Percentiles rank a stretch among this genome's conserved stretches.
Evolutionary conservation across 225 moss, liverwort and hornwort genomes (phyloP).

Genomic region (Lunularia cruciata): DNA sequence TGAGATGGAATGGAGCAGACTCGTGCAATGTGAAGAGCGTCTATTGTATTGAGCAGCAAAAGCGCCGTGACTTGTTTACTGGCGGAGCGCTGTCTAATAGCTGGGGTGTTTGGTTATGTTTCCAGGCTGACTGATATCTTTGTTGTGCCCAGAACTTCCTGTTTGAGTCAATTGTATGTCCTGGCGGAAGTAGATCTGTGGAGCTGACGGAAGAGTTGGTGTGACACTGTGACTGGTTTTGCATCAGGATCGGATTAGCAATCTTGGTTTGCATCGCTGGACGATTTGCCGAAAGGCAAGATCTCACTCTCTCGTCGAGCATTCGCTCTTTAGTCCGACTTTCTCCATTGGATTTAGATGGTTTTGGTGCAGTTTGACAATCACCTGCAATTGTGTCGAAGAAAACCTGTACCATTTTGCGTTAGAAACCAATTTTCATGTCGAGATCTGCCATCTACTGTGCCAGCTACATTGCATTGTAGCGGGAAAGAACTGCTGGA

Average conservation of each 20-base stretch:
- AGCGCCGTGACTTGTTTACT: background rate
- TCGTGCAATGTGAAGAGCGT: background rate
- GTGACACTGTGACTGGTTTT: background rate
- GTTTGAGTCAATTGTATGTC: background rate
- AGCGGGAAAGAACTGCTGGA: too few species aligned
- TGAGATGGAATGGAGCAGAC: too few species aligned
- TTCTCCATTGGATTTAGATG: background rate
- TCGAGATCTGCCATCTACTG: background rate
- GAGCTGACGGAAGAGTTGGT: background rate
- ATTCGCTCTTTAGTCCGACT: background rate
- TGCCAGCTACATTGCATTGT: background rate
- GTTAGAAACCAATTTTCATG: too few species aligned
- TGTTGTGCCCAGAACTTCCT: background rate
- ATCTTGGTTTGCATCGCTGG: slow-evolving; percentile 6
- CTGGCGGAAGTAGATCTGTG: background rate
- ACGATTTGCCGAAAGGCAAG: slow-evolving; percentile 3
- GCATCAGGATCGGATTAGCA: background rate
- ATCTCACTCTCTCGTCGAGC: background rate
- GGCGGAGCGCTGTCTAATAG: background rate
- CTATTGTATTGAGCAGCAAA: background rate
- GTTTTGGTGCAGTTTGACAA: background rate
- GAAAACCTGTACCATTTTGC: too few species aligned
- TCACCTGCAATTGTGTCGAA: too few species aligned
- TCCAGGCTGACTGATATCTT: background rate
- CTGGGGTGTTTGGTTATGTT: too few species aligned